Conservation (phyloP, 148 eudicot genomes). For the Pharnaceum exiguum region DNA sequence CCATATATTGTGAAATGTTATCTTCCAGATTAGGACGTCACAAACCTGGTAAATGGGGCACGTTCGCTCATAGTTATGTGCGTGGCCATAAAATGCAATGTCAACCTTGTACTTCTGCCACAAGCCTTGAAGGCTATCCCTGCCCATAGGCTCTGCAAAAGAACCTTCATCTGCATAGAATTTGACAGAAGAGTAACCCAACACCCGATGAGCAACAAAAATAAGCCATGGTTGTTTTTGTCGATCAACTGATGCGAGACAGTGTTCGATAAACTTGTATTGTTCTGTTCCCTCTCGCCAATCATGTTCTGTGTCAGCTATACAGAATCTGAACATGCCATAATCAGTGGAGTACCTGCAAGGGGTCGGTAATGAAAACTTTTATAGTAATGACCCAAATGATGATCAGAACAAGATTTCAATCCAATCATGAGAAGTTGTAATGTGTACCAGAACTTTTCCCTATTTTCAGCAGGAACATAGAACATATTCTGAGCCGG, state of each 20-base stretch:
- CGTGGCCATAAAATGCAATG: slow-evolving; percentile 78
- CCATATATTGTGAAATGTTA: not conserved
- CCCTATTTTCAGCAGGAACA: slow-evolving; percentile 85
- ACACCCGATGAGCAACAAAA: slow-evolving; percentile 76
- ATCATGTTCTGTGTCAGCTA: slow-evolving; percentile 89
- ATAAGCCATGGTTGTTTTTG: slow-evolving; percentile 86
- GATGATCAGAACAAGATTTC: not conserved
- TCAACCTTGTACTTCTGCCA: slow-evolving; percentile 92
- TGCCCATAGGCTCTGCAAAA: slow-evolving; percentile 88
- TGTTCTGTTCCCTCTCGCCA: slow-evolving; percentile 93
- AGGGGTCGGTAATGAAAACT: not conserved
- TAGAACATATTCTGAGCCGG: slow-evolving; percentile 77
- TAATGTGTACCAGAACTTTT: slow-evolving; percentile 61
- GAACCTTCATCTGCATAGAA: slow-evolving; percentile 65
- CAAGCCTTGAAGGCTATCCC: slow-evolving; percentile 70
- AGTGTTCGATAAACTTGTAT: slow-evolving; percentile 67
- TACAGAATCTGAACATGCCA: slow-evolving; percentile 90
- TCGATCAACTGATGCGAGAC: slow-evolving; percentile 69
- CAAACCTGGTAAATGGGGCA: slow-evolving; percentile 88
- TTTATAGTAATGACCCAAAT: not conserved
- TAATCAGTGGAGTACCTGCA: slow-evolving; percentile 70
- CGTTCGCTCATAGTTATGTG: slow-evolving; percentile 80
- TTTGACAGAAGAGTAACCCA: slow-evolving; percentile 71
- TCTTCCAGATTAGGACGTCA: no score
- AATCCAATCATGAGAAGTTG: not conserved